Evolutionary conservation across 1,139 yeast genomes (phyloP), one percentile per base, ranked within the genome.

Genomic region (Yamadazyma atlantica): DNA sequence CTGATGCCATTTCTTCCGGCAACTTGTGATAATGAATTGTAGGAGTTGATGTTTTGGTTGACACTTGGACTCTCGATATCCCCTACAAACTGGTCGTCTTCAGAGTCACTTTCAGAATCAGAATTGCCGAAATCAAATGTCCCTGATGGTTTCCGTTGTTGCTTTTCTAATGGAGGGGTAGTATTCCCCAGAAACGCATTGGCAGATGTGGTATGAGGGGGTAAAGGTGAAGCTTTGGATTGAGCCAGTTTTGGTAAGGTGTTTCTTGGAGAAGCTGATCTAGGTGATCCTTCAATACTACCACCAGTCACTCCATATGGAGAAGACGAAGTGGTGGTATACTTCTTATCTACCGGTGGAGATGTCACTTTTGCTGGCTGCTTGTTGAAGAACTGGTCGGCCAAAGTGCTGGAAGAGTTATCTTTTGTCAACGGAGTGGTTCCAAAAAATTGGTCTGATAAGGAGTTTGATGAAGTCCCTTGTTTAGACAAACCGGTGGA

Each of bases 11-110:
- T 68, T 36, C 55, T 60, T 10, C 73, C 80, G 2, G 82, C 82
- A 16, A 77, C 78, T 45, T 73, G 77, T 35, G 78, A 73, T 29
- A 75, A 57, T 9, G 79, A 65, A 32, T 64, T 61, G 46, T 67
- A 69, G 6, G 19, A 39, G 69, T 65, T 21, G 56, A 48, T 16
- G 58, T 37, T 28, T 28, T 28, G 30, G 15, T 43, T 40, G 7
- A 28, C 30, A 4, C 48, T 44, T 18, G 25, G 19, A 9, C 28
- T 19, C 8, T 34, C 26, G 9, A 24, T 42, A 34, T 53, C 41
- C 28, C 52, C 59, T 4, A 47, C 34, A 28, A 44, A 48, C 26
- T 62, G 30, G 4, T 28, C 70, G n/a, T 58, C 66, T 12, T 60
- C 69, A 11, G 61, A 55, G 19, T 62, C 68, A 3, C 49, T 46